Conservation (phyloP, 768 basidiomycete species). For the Lentinus brumalis region DNA sequence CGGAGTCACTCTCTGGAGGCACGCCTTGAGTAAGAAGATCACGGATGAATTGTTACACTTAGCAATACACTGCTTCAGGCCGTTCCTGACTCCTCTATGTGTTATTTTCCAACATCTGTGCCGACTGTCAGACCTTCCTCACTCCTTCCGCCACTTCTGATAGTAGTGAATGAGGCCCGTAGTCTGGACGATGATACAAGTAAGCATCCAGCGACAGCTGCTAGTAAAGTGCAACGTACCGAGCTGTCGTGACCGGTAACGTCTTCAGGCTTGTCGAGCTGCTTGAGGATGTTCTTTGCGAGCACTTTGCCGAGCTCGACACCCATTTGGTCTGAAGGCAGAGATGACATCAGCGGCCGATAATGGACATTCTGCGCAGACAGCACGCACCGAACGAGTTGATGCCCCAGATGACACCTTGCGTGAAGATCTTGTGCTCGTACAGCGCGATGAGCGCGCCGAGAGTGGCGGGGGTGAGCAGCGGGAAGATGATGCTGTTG, state of each 20-base stretch:
- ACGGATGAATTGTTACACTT: constrained; percentile 22
- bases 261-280: constrained; percentile 37
- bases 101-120: neutral
- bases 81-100: neutral
- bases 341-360: neutral
- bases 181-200: constrained; percentile 53
- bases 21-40: neutral
- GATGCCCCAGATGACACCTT: constrained; percentile 97
- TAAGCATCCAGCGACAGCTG: neutral
- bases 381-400: constrained; percentile 86
- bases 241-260: constrained; percentile 86
- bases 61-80: constrained; percentile 18
- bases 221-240: constrained; percentile 31
- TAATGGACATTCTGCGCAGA: neutral
- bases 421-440: constrained; percentile 99
- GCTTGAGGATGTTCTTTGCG: constrained; percentile 89
- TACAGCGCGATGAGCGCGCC: constrained; percentile 89
- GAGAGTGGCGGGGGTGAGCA: constrained; percentile 86
- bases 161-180: constrained; percentile 97
- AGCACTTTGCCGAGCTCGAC: constrained; percentile 98
- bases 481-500: constrained; percentile 94
- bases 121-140: constrained; percentile 30
- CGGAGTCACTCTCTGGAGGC: neutral
- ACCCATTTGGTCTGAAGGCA: constrained; percentile 89
- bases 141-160: constrained; percentile 82